Evolutionary conservation across 2,329 filamentous ascomycete genomes (phyloP), one percentile per base, ranked within the genome.

Genomic region (Cladosporium austrohemisphaericum): DNA sequence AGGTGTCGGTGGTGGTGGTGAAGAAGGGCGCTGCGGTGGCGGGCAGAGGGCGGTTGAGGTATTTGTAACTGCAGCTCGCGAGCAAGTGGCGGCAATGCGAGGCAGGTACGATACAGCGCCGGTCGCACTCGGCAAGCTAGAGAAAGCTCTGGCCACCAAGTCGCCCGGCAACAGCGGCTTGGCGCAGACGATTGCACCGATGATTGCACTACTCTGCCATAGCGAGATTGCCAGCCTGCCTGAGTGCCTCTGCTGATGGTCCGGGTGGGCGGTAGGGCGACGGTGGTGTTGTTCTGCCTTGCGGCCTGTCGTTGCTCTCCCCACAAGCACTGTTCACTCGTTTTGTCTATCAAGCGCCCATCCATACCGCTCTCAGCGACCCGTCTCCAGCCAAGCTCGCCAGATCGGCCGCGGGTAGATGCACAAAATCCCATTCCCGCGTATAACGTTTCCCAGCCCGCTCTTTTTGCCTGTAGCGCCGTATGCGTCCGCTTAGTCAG

Each of bases 211-310:
- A n/a, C 18, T 20, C 40, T 11, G 26, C 8, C 22, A 35, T 20
- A 35, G 43, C 43, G 43, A 46, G 31, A 46, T 46, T 46, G 43
- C 43, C 26, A 7, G 13, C 14, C n/a, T n/a, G n/a, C n/a, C n/a
- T n/a, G n/a, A n/a, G n/a, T n/a, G n/a, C n/a, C n/a, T n/a, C n/a
- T n/a, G n/a, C n/a, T n/a, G n/a, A n/a, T 40, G 37, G 37, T 8
- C 37, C 37, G 37, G 28, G 37, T 28, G 37, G n/a, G 37, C 37
- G 22, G 23, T 23, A 23, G 20, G 11, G 18, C 38, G n/a, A 23
- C 37, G 22, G 23, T 23, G 22, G 20, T 9, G 18, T 25, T 9
- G 23, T 28, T 14, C 26, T 28, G 41, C 41, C 41, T 14, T 32
- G 28, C 14, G 28, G 16, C 20, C n/a, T 22, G 25, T 26, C 13